Evolutionary conservation across 2,329 filamentous ascomycete species (phyloP).

Genomic region (Mollisiaceae sp.): DNA sequence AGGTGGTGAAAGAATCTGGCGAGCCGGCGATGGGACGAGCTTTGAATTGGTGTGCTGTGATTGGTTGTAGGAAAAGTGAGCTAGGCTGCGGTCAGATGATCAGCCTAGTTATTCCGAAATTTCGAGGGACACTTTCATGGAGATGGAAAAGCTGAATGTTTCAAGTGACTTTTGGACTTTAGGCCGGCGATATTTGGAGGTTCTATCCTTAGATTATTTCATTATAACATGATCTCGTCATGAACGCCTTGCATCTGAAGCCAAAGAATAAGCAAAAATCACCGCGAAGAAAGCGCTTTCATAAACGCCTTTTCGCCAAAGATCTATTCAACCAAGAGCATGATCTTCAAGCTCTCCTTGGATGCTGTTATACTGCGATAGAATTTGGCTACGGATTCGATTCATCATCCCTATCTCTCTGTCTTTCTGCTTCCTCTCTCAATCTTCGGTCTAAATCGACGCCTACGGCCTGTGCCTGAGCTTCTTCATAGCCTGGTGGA

Average conservation of each 20-base stretch:
- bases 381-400: background rate
- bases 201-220: background rate
- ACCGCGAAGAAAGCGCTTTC: slow-evolving; percentile 6
- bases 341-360: background rate
- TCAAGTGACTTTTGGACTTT: background rate
- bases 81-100: background rate
- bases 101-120: slow-evolving; percentile 3
- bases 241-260: slow-evolving; percentile 23
- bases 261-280: background rate
- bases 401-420: slow-evolving; percentile 18
- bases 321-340: background rate
- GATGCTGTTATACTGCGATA: background rate
- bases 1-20: background rate
- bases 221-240: background rate
- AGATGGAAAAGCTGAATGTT: background rate
- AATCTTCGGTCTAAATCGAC: slow-evolving; percentile 69
- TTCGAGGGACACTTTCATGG: background rate
- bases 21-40: slow-evolving; percentile 10
- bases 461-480: slow-evolving; percentile 73
- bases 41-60: slow-evolving; percentile 37
- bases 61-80: slow-evolving; percentile 27
- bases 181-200: background rate
- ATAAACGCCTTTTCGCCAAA: slow-evolving; percentile 8
- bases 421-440: slow-evolving; percentile 70
- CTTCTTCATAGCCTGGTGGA: slow-evolving; percentile 90